Base-by-base conservation (phyloP, 257 asterid genomes). In the Orobanche coerulescens region DNA sequence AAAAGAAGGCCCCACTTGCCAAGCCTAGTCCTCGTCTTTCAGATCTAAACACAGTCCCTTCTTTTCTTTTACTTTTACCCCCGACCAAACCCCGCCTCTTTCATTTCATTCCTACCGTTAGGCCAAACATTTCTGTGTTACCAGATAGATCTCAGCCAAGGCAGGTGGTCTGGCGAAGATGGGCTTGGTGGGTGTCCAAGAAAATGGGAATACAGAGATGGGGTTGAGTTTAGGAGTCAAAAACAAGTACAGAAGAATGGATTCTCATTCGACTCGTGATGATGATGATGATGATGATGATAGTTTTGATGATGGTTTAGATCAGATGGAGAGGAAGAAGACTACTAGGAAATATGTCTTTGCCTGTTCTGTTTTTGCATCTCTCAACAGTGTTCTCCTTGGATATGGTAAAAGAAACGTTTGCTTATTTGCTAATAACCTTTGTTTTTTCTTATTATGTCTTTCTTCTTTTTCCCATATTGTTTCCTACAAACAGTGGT, bases 291-390 rank as follows among this genome's bases (percentile, higher is more conserved):
- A 73, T 65, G 81, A 59, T 55, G 83, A 71, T 26, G 80, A 74
- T n/a, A n/a, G n/a, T n/a, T n/a, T n/a, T 46, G 67, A 73, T 64
- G 87, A 84, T 65, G 73, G 71, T 51, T 77, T 75, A 16, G 64
- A 53, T 57, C 91, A 81, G 78, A 50, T 78, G 68, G 81, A 78
- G 71, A 71, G 70, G 60, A 81, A 69, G 59, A 82, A 57, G 37
- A 80, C 67, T 22, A 84, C 94, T 0, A 72, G 85, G 74, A 92
- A 81, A 65, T 92, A 82, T 71, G 96, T 91, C 19, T 73, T 79
- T 73, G 96, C 96, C 71, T 91, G 98, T 52, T 94, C 98, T 73
- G 88, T 88, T 58, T 92, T 92, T 68, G 98, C 98, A 31, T 92
- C 96, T 57, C 94, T 92, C 50, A 92, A 88, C 69, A 84, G 78